Percentiles rank a stretch among this genome's conserved stretches.
Conservation (phyloP, 768 basidiomycete genomes). For the Psilocybe subaeruginosa region DNA sequence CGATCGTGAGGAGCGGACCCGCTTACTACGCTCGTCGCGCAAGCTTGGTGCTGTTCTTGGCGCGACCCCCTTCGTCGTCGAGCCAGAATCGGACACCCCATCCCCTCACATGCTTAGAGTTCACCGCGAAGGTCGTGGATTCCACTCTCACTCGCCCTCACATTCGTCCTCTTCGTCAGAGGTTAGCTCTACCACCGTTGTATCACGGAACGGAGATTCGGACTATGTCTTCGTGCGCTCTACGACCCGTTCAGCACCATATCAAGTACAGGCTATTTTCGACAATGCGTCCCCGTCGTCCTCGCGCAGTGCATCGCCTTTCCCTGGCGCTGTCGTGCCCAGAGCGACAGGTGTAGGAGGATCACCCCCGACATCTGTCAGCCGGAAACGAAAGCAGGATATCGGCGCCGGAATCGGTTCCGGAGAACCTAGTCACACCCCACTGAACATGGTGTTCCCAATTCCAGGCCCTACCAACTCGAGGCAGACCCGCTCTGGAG, state of each 20-base stretch:
- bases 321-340: conserved; percentile 2
- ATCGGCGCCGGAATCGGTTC: neutral
- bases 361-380: conserved; percentile 6
- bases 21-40: conserved; percentile 59
- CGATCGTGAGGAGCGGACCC: conserved; percentile 45
- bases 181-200: neutral
- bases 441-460: conserved; percentile 20
- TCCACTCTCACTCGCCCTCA: conserved; percentile 17
- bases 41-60: conserved; percentile 62
- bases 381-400: conserved; percentile 18
- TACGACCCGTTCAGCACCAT: conserved; percentile 19
- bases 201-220: neutral
- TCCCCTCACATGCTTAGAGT: neutral
- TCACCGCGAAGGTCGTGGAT: conserved; percentile 12
- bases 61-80: conserved; percentile 38
- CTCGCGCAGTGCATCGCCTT: conserved; percentile 20
- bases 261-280: conserved; percentile 15
- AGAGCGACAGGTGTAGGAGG: neutral
- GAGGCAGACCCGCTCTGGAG: conserved; percentile 14
- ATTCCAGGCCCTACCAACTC: conserved; percentile 20
- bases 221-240: conserved; percentile 20
- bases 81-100: conserved; percentile 18
- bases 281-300: conserved; percentile 16
- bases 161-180: conserved; percentile 12
- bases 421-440: conserved; percentile 3